phyloP scores from a whole-genome alignment of 1,284 basidiomycete genomes.

The Hymenochaete sp. region DNA sequence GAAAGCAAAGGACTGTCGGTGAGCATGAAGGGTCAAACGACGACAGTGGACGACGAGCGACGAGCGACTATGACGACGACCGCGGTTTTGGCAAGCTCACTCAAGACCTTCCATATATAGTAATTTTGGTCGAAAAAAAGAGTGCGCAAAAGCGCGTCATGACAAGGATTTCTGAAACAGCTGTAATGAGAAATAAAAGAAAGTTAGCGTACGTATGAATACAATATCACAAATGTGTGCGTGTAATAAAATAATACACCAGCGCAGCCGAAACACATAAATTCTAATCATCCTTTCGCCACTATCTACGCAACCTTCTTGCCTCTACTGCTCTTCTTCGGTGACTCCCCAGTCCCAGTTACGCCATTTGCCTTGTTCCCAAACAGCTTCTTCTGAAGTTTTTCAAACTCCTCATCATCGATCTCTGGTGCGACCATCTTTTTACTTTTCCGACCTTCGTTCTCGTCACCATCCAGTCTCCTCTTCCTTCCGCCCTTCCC shows the following conservation, averaged over 20 bases:
- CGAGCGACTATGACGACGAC: too few species aligned
- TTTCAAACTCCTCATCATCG: constrained; percentile 61
- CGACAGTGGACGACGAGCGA: too few species aligned
- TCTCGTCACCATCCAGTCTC: constrained; percentile 27
- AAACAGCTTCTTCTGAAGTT: constrained; percentile 52
- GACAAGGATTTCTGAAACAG: too few species aligned
- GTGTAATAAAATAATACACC: too few species aligned
- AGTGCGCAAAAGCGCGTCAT: too few species aligned
- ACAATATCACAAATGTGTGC: too few species aligned
- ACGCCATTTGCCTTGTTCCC: constrained; percentile 27
- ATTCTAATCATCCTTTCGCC: constrained; percentile 23
- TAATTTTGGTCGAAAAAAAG: too few species aligned
- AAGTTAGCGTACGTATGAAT: background rate
- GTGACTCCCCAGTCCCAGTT: constrained; percentile 20
- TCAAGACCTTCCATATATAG: too few species aligned
- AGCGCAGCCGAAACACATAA: too few species aligned
- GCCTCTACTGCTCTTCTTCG: constrained; percentile 23
- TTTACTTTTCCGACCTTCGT: constrained; percentile 35
- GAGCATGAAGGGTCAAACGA: too few species aligned
- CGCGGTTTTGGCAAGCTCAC: too few species aligned
- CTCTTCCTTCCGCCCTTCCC: constrained; percentile 50
- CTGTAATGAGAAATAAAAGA: background rate
- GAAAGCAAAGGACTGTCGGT: too few species aligned
- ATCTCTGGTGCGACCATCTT: constrained; percentile 45
- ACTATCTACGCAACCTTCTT: constrained; percentile 6